Evolutionary conservation across 208 protist species (phyloP).

Genomic region (Leishmania major): DNA sequence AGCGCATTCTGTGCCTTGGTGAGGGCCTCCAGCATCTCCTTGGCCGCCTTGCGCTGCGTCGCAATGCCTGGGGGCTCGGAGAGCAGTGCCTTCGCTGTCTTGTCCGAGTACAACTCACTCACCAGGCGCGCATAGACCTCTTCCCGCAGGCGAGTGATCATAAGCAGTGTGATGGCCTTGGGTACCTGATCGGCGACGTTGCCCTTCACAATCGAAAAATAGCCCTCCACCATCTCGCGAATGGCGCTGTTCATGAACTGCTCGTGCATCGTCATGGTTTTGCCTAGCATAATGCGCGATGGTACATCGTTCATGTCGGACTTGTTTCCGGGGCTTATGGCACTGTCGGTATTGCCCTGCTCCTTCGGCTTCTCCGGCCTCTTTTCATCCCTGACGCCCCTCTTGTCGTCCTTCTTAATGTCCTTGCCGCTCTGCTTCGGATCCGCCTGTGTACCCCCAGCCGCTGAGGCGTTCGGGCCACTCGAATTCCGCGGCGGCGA

Average conservation of each 20-base stretch:
- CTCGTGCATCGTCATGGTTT: constrained; percentile 74
- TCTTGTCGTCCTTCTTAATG: constrained; percentile 37
- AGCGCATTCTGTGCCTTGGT: constrained; percentile 84
- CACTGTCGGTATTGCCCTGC: constrained; percentile 45
- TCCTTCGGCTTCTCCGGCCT: constrained; percentile 59
- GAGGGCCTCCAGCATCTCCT: constrained; percentile 91
- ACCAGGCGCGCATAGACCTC: constrained; percentile 96
- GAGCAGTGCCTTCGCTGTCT: constrained; percentile 93
- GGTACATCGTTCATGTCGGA: constrained; percentile 79
- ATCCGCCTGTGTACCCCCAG: constrained; percentile 2
- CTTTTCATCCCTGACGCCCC: constrained; percentile 39
- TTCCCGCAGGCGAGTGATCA: constrained; percentile 94
- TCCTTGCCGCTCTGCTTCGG: constrained; percentile 20
- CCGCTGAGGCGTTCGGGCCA: constrained; percentile 10
- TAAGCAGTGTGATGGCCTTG: constrained; percentile 98
- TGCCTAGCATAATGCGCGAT: constrained; percentile 76
- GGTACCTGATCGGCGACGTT: constrained; percentile 96
- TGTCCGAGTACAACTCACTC: constrained; percentile 93
- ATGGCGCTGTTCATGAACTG: constrained; percentile 84
- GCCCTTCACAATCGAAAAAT: constrained; percentile 92
- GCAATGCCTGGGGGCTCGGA: constrained; percentile 90
- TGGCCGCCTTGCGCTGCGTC: constrained; percentile 86
- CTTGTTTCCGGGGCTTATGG: constrained; percentile 26
- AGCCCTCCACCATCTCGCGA: constrained; percentile 91
- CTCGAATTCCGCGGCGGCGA: constrained; percentile 7